Base-by-base conservation (phyloP, 495 filamentous ascomycete species). In the Xylaria castorea region DNA sequence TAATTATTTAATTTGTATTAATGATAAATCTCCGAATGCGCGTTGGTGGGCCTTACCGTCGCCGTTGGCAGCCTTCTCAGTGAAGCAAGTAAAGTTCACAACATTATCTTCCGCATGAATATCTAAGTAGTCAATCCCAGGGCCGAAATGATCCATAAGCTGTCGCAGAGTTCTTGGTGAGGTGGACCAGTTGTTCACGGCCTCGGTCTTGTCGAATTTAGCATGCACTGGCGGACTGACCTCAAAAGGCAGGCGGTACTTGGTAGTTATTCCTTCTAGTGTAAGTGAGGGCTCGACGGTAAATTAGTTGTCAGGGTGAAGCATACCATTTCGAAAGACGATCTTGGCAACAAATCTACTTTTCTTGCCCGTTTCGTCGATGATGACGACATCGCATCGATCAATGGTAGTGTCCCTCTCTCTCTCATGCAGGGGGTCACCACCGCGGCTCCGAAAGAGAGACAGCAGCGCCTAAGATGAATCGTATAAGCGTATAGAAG, bases 181-280 rank as follows among this genome's bases (percentile, higher is more conserved):
- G 32, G 97, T 93, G 32, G 83, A 87, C 95, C 96, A 99, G 51
- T 86, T 85, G 74, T 97, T 97, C 1, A 81, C 86, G 5, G 93
- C 91, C 48, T 83, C 84, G 14, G 85, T 85, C 44, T 84, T 89
- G 78, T 97, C 91, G 78, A 99, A 98, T 42, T 95, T 87, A 20
- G 95, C 97, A 80, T 97, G 93, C 79, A 94, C 92, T 16, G 94
- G 88, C 20, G 91, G 87, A 40, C 89, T 89, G 25, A 92, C 86
- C 78, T 99, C 96, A 78, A 97, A 99, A 0, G 94, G 95, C 67
- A 99, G 86, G 58, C 92, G 93, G 77, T 98, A 97, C 4, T 93
- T 95, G 72, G 97, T 97, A 42, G 94, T 91, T 40, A 98, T 94
- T 11, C 94, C 94, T 79, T 55, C 18, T 0, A 8, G 34, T 6